Evolutionary conservation across 2,329 filamentous ascomycete species (phyloP), one percentile per base, ranked within the genome.

Genomic region (Hypoxylon sp.): DNA sequence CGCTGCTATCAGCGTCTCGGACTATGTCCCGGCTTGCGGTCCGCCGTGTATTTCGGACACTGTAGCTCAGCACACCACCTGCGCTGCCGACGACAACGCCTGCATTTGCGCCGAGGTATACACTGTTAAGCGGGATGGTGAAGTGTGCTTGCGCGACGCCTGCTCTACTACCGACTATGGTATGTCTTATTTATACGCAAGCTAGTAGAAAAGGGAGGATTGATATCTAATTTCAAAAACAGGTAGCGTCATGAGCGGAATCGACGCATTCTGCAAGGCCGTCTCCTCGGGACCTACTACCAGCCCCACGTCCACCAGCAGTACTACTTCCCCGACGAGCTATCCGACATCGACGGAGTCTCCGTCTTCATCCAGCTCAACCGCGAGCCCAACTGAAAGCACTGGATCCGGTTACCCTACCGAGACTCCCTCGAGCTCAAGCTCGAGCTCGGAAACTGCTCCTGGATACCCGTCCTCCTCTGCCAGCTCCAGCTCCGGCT

Each of bases 151-250:
- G 58, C 73, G 74, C 22, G 59, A 70, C 24, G 72, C 67, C 11
- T 77, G 76, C 67, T 73, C 69, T 57, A 55, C 47, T n/a, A 19
- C 61, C 37, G 76, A 76, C 60, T 77, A 77, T 48, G 76, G 76
- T 77, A 74, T 51, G 75, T 70, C 9, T 4, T 31, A 42, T 26
- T 52, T 19, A 11, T 26, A 1, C 47, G 11, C 47, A n/a, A 13
- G 11, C 14, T 26, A 39, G 6, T 24, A 52, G 22, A 19, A n/a
- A 39, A 17, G 19, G 22, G 19, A 52, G 22, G 14, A 5, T 26
- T 50, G 22, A 50, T 22, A 29, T 14, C 39, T 66, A 59, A 66
- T 39, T 11, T 14, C 2, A 1, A 47, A 63, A 44, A 59, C 17
- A 77, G 75, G 75, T 31, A 13, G 35, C 26, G 72, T 74, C n/a